Evolutionary conservation across 116 monocot species (phyloP).

Genomic region (Trichopus zeylanicus): DNA sequence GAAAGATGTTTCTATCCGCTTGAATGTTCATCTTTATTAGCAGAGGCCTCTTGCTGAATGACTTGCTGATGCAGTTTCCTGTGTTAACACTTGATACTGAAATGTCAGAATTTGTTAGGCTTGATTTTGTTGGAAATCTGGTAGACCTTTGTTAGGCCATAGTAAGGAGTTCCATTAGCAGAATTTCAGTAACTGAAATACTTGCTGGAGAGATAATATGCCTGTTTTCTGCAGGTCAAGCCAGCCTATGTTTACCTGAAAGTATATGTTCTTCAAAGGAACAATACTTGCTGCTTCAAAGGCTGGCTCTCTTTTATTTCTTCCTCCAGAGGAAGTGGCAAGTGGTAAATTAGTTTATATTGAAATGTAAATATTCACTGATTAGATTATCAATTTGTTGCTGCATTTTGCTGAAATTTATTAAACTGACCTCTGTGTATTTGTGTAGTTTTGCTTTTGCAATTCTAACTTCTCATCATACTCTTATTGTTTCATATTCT

Average conservation of each 20-base stretch:
- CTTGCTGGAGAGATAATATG: slow-evolving; percentile 29
- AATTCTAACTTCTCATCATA: not conserved
- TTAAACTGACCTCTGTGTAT: not conserved
- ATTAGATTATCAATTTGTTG: not conserved
- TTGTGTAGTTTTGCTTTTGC: not conserved
- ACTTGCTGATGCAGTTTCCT: not conserved
- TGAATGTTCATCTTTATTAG: not conserved
- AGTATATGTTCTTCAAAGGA: slow-evolving; percentile 38
- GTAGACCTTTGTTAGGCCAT: not conserved
- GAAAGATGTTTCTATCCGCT: not conserved
- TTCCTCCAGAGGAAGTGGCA: slow-evolving; percentile 5
- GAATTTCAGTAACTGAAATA: slow-evolving; percentile 17
- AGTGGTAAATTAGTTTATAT: slow-evolving; percentile 11
- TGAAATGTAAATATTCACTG: not conserved
- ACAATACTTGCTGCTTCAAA: slow-evolving; percentile 30
- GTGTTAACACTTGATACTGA: not conserved
- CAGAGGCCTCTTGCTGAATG: not conserved
- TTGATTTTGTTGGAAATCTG: not conserved
- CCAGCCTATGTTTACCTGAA: slow-evolving; percentile 22
- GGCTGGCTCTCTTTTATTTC: slow-evolving; percentile 20
- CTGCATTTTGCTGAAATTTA: not conserved
- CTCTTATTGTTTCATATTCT: not conserved
- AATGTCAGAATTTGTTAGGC: not conserved
- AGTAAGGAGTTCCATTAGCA: not conserved
- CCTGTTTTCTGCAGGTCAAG: slow-evolving; percentile 34